phyloP scores from a whole-genome alignment of 1,284 basidiomycete species.

The Baeospora myosura region DNA sequence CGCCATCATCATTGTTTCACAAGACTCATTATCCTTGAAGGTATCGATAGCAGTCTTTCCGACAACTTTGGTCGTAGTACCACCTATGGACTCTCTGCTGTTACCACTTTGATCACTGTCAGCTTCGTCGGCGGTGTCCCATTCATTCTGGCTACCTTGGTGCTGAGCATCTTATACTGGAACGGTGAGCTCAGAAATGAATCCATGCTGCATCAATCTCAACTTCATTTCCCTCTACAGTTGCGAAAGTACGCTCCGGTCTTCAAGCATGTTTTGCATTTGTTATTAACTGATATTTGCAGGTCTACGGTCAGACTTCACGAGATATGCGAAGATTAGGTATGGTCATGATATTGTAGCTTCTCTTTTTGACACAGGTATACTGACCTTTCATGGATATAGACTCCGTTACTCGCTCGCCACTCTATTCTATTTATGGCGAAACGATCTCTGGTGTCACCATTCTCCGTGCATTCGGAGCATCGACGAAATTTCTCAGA shows the following conservation, averaged over 20 bases:
- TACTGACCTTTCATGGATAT: conserved; percentile 3
- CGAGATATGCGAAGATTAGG: conserved; percentile 84
- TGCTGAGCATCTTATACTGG: conserved; percentile 64
- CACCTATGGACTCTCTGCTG: conserved; percentile 48
- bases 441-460: conserved; percentile 87
- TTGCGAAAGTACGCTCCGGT: conserved; percentile 37
- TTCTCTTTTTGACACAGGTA: background rate
- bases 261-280: background rate
- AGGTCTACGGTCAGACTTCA: conserved; percentile 83
- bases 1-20: background rate
- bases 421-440: conserved; percentile 87
- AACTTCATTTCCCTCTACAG: no score
- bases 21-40: conserved; percentile 30
- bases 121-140: conserved; percentile 73
- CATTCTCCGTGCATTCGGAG: conserved; percentile 84
- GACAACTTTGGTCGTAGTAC: conserved; percentile 82
- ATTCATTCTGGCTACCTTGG: conserved; percentile 56
- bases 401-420: conserved; percentile 87
- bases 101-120: conserved; percentile 70
- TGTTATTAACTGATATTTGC: conserved; percentile 28
- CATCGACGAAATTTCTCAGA: conserved; percentile 77
- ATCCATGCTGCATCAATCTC: background rate
- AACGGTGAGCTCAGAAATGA: conserved; percentile 39
- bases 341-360: conserved; percentile 23
- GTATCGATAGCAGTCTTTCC: conserved; percentile 78